Evolutionary conservation across 352 stramenopile species (phyloP).

Genomic region (Pythium dissotocum): DNA sequence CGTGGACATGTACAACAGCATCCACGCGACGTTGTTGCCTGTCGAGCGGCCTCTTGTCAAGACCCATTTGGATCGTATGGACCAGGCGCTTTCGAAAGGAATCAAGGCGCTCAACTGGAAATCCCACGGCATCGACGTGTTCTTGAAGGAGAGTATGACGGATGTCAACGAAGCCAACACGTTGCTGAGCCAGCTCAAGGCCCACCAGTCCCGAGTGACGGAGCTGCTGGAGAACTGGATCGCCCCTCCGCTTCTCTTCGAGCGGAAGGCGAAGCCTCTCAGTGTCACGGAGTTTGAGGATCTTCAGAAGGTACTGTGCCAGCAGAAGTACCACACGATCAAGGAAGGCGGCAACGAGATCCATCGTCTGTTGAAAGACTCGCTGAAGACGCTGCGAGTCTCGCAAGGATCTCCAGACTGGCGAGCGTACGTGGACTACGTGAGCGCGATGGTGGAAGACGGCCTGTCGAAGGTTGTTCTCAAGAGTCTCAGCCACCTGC

Average conservation of each 20-base stretch:
- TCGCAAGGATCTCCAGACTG: slow-evolving; percentile 90
- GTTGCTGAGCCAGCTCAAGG: slow-evolving; percentile 87
- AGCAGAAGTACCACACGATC: slow-evolving; percentile 83
- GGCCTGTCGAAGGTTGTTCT: slow-evolving; percentile 75
- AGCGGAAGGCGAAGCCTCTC: slow-evolving; percentile 82
- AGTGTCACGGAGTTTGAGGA: slow-evolving; percentile 86
- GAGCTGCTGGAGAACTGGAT: slow-evolving; percentile 84
- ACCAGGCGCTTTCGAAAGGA: slow-evolving; percentile 86
- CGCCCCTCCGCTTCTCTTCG: slow-evolving; percentile 77
- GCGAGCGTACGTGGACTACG: slow-evolving; percentile 92
- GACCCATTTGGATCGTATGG: slow-evolving; percentile 88
- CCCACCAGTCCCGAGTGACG: slow-evolving; percentile 77
- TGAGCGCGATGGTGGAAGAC: slow-evolving; percentile 90
- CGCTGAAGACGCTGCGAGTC: slow-evolving; percentile 87
- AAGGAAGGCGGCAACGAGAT: slow-evolving; percentile 90
- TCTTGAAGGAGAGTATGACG: slow-evolving; percentile 88
- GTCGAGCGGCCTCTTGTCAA: slow-evolving; percentile 91
- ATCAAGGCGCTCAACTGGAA: slow-evolving; percentile 94
- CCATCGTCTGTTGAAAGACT: slow-evolving; percentile 89
- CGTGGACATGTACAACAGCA: slow-evolving; percentile 93
- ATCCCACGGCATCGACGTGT: slow-evolving; percentile 91
- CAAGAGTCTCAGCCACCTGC: slow-evolving; percentile 63
- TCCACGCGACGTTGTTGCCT: slow-evolving; percentile 82
- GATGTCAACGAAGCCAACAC: slow-evolving; percentile 89
- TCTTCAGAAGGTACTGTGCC: slow-evolving; percentile 67